Percentiles rank a stretch among this genome's conserved stretches.
Conservation (phyloP, 352 stramenopile genomes). For the Phytophthora ohioensis region DNA sequence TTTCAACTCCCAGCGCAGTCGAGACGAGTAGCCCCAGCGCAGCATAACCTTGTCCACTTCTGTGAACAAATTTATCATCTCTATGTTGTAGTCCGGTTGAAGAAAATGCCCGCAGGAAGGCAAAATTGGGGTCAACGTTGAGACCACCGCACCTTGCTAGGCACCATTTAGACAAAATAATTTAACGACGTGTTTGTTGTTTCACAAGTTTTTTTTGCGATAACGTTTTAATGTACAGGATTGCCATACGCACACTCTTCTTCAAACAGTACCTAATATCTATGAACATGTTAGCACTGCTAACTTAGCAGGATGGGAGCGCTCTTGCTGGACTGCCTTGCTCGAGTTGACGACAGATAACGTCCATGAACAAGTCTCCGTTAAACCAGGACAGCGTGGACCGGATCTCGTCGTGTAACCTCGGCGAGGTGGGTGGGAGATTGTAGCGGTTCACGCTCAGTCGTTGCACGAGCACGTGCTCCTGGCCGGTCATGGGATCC, state of each 20-base stretch:
- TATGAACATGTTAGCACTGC: not conserved
- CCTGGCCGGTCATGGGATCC: slow-evolving; percentile 42
- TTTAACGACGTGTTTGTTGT: slow-evolving; percentile 30
- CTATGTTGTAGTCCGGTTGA: slow-evolving; percentile 18
- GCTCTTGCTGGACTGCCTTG: slow-evolving; percentile 24
- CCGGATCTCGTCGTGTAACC: slow-evolving; percentile 58
- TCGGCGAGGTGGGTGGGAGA: slow-evolving; percentile 49
- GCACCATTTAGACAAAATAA: slow-evolving; percentile 38
- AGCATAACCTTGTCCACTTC: not conserved
- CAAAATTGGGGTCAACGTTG: not conserved
- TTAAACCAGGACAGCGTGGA: slow-evolving; percentile 63
- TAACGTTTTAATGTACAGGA: slow-evolving; percentile 3
- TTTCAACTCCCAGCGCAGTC: not conserved
- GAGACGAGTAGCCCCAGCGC: slow-evolving; percentile 21
- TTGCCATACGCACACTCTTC: not conserved
- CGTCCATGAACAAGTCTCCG: slow-evolving; percentile 66
- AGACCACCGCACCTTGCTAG: not conserved
- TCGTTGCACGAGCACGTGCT: slow-evolving; percentile 58
- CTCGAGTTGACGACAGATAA: slow-evolving; percentile 60
- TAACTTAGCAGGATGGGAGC: not conserved
- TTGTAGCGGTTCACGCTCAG: slow-evolving; percentile 61
- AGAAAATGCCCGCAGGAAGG: slow-evolving; percentile 25
- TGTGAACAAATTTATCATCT: too few relatives aligned
- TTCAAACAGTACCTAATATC: slow-evolving; percentile 3
- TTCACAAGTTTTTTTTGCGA: not conserved